phyloP scores from a whole-genome alignment of 106 monocot species.

The Hemerocallis citrina region DNA sequence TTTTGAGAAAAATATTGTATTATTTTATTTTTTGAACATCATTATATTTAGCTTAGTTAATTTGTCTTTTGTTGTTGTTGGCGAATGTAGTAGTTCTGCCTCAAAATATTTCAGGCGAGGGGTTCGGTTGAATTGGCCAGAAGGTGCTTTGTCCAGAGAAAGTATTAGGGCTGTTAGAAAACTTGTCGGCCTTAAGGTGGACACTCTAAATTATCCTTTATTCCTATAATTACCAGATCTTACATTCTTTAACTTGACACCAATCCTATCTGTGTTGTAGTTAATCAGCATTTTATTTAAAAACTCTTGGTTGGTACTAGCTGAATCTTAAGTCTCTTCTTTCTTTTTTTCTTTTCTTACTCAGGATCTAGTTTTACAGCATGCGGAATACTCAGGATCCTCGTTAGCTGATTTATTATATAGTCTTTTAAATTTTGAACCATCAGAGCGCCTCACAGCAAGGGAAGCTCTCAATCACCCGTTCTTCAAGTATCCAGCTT shows the following conservation, averaged over 20 bases:
- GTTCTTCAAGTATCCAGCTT: conserved; percentile 43
- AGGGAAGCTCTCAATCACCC: conserved; percentile 76
- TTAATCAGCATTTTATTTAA: background rate
- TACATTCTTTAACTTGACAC: background rate
- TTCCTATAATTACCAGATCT: background rate
- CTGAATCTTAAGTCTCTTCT: background rate
- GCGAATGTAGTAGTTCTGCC: conserved; percentile 39
- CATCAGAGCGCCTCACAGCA: conserved; percentile 70
- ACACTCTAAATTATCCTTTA: background rate
- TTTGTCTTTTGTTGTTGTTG: background rate
- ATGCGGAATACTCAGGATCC: conserved; percentile 40
- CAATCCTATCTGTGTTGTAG: too few species aligned
- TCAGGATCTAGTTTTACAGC: conserved; percentile 49
- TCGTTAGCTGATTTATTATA: conserved; percentile 46
- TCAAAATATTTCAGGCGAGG: conserved; percentile 70
- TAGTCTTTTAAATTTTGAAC: conserved; percentile 64
- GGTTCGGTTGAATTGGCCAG: conserved; percentile 75
- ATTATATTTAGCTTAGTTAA: background rate
- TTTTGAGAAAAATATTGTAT: too few species aligned
- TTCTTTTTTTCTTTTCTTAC: background rate
- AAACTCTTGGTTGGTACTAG: background rate
- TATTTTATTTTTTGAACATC: too few species aligned
- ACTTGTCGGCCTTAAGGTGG: conserved; percentile 63
- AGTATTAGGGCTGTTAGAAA: conserved; percentile 88
- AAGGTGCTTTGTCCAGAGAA: conserved; percentile 83